A percentile compares a stretch with the other conserved stretches of the same genome.
phyloP scores from a whole-genome alignment of 2,329 filamentous ascomycete genomes.

The Aspergillus hortae region DNA sequence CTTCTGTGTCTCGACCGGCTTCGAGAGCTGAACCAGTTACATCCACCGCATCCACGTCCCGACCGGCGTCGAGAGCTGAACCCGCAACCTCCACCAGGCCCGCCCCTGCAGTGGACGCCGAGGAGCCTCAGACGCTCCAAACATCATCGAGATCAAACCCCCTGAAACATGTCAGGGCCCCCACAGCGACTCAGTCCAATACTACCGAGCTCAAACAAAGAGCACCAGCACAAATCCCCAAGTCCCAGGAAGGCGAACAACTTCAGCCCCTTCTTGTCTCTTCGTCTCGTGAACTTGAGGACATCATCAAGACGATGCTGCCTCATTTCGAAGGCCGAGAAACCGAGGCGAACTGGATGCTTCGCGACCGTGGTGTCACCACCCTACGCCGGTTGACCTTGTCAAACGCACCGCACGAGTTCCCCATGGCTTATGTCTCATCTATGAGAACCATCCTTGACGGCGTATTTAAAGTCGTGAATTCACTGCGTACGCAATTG shows the following conservation, averaged over 20 bases:
- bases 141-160: too few species aligned
- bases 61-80: too few species aligned
- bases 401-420: constrained; percentile 79
- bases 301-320: constrained; percentile 77
- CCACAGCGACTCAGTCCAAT: too few species aligned
- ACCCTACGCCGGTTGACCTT: constrained; percentile 75
- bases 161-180: too few species aligned
- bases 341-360: constrained; percentile 85
- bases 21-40: too few species aligned
- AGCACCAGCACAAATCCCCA: constrained; percentile 17
- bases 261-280: constrained; percentile 82
- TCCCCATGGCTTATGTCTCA: constrained; percentile 64
- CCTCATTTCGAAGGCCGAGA: constrained; percentile 82
- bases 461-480: constrained; percentile 81
- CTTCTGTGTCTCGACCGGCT: too few species aligned
- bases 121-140: too few species aligned
- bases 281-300: constrained; percentile 82
- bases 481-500: constrained; percentile 81
- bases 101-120: too few species aligned
- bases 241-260: constrained; percentile 56
- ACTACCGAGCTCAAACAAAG: too few species aligned
- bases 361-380: constrained; percentile 74
- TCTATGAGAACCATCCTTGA: constrained; percentile 74
- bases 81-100: too few species aligned
- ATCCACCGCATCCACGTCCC: too few species aligned